Base-by-base conservation (phyloP, 169 alveolate species). In the Plasmodium gallinaceum region DNA sequence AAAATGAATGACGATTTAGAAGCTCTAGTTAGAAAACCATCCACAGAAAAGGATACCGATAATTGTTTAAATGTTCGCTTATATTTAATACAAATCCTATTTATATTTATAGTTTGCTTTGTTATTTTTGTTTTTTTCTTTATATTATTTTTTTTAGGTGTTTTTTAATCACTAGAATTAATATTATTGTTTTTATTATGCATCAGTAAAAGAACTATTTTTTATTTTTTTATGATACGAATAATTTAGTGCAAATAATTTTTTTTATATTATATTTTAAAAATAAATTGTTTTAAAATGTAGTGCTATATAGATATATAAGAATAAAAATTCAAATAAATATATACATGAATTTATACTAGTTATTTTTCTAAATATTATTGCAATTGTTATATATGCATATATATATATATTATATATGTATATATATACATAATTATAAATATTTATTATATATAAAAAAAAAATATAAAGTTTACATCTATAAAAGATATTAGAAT, bases 61-160 rank as follows among this genome's bases (percentile, higher is more conserved):
- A 54, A 62, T 26, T 78, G 89, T 45, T 66, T 78, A 65, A 78
- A 78, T 39, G 80, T 78, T 68, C 89, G 89, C 68, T 32, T 78
- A 66, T 78, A 78, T 69, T 22, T 78, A 65, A 43, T 58, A 65
- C 89, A 78, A 18, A 32, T 78, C 64, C 37, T 78, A 45, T 78
- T 78, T 65, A 78, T 78, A 54, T 78, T 78, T 78, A 64, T 78
- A 45, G 78, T 78, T 43, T 78, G 89, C 20, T 78, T 78, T 70
- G 89, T 78, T 26, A 78, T 78, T 65, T 78, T 78, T 65, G 39
- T 78, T 64, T 65, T 78, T 51, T 78, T 78, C 74, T 78, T 78
- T 45, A 78, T 78, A 46, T 78, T 78, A 78, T 78, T 78, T 78
- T 78, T 78, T 58, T 76, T 78, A 64, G 89, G 89, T n/a, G 89